Base-by-base conservation (phyloP, 441 rosid genomes). In the Erodium moschatum region DNA sequence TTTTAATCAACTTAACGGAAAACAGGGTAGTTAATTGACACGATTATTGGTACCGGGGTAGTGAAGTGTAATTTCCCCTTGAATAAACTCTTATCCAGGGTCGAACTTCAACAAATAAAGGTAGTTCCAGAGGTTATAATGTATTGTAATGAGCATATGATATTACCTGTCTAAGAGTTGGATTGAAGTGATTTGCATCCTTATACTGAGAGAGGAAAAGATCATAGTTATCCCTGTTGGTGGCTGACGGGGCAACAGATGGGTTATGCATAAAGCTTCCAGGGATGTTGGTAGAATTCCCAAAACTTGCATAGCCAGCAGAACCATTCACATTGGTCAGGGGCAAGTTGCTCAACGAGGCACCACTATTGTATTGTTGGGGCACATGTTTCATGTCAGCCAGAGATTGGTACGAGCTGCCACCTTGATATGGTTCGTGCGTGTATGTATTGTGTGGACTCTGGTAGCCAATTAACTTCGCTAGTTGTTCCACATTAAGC, bases 141-240 rank as follows among this genome's bases (percentile, higher is more conserved):
- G n/a, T 9, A 48, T 56, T 11, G 6, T 52, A 15, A 46, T 8
- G 62, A 33, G 15, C 15, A 65, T 64, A 3, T 1, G 27, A 0
- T 44, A 67, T 67, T 79, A 83, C 88, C 86, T 58, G 83, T 65
- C 74, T 79, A 58, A 35, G 74, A 24, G 29, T 8, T 56, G 11
- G 72, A 12, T 61, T 10, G 54, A 66, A 66, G 65, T 70, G 69
- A 65, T 72, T 73, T 68, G 78, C 65, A 11, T 72, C 73, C 38
- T 61, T 67, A 54, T 58, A 63, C 33, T 44, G 78, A 70, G 82
- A 21, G 12, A 13, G 76, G 52, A 75, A 42, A 65, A 62, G 9
- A 70, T 73, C 64, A 67, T 79, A 74, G 20, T 72, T 80, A 67
- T 61, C 76, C 18, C 72, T 60, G 65, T 21, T 60, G 33, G 74